Conservation (phyloP, 345 rosid genomes). For the Pistacia atlantica region DNA sequence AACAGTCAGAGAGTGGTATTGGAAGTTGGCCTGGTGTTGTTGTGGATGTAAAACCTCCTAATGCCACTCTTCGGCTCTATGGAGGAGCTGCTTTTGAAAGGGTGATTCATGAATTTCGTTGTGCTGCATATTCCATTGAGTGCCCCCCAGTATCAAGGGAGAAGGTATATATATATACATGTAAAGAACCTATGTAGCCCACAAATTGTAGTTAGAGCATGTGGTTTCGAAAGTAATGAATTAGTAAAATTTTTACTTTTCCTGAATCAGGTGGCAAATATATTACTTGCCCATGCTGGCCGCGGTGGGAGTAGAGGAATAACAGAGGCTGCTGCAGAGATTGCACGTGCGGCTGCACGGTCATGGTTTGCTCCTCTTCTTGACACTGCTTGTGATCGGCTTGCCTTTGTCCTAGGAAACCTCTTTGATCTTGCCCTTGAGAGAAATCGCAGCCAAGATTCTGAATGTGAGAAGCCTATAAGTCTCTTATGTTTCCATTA, state of each 20-base stretch:
- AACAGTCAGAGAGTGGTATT: slow-evolving; percentile 81
- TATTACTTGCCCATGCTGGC: slow-evolving; percentile 91
- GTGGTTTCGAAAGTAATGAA: neutral
- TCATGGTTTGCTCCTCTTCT: slow-evolving; percentile 99
- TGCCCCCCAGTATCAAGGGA: slow-evolving; percentile 95
- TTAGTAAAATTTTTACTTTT: slow-evolving; percentile 6
- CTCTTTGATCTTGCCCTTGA: slow-evolving; percentile 90
- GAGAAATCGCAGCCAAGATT: slow-evolving; percentile 60
- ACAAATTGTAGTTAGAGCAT: neutral
- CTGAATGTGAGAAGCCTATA: slow-evolving; percentile 64
- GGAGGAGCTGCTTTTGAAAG: slow-evolving; percentile 99
- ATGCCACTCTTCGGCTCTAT: slow-evolving; percentile 84
- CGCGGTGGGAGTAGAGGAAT: slow-evolving; percentile 89
- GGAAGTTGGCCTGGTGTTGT: slow-evolving; percentile 96
- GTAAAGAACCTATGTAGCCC: neutral
- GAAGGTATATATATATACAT: slow-evolving; percentile 51
- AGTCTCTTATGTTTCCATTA: neutral
- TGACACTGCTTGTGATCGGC: slow-evolving; percentile 92
- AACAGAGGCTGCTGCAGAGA: slow-evolving; percentile 94
- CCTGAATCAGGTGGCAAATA: slow-evolving; percentile 80
- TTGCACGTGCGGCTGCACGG: slow-evolving; percentile 91
- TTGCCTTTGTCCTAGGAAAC: slow-evolving; percentile 82
- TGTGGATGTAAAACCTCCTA: slow-evolving; percentile 76
- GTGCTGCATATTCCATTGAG: slow-evolving; percentile 94
- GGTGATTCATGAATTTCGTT: slow-evolving; percentile 88